Evolutionary conservation across 139 green algal genomes (phyloP).

Genomic region (Tetradesmus obliquus): DNA sequence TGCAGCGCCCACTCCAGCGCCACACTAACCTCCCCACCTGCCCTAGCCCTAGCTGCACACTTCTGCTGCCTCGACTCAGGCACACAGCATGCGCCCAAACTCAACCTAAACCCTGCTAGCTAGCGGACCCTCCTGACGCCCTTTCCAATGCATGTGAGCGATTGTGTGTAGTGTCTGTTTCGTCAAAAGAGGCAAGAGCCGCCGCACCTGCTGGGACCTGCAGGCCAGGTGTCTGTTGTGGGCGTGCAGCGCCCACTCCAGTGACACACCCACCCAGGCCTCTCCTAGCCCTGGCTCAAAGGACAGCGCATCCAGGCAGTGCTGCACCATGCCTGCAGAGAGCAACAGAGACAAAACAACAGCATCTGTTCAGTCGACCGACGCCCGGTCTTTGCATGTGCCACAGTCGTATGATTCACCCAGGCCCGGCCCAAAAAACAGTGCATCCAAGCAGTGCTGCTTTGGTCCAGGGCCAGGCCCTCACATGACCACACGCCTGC

Average conservation of each 20-base stretch:
- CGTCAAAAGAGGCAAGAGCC: neutral
- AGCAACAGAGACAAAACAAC: neutral
- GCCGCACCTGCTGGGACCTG: conserved; percentile 80
- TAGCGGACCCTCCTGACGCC: neutral
- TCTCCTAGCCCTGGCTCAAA: conserved; percentile 66
- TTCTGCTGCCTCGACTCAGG: neutral
- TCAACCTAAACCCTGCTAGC: neutral
- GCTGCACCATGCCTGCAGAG: conserved; percentile 47
- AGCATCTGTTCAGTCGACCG: too few relatives aligned
- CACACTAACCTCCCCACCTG: conserved; percentile 78
- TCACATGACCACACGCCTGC: neutral
- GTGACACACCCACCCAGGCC: conserved; percentile 81
- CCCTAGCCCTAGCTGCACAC: conserved; percentile 58
- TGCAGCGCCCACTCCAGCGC: conserved; percentile 87
- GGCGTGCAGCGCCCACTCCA: conserved; percentile 84
- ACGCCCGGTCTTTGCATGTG: too few relatives aligned
- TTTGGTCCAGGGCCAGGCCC: too few relatives aligned
- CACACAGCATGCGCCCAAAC: neutral
- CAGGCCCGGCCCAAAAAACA: conserved; percentile 58
- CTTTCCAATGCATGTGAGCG: neutral
- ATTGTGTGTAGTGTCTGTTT: neutral
- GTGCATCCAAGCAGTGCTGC: conserved; percentile 30
- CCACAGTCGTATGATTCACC: conserved; percentile 36
- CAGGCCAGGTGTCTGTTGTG: conserved; percentile 71
- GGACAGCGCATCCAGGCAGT: conserved; percentile 45